phyloP scores from a whole-genome alignment of 2,329 filamentous ascomycete genomes.

The Metarhizium robertsii region DNA sequence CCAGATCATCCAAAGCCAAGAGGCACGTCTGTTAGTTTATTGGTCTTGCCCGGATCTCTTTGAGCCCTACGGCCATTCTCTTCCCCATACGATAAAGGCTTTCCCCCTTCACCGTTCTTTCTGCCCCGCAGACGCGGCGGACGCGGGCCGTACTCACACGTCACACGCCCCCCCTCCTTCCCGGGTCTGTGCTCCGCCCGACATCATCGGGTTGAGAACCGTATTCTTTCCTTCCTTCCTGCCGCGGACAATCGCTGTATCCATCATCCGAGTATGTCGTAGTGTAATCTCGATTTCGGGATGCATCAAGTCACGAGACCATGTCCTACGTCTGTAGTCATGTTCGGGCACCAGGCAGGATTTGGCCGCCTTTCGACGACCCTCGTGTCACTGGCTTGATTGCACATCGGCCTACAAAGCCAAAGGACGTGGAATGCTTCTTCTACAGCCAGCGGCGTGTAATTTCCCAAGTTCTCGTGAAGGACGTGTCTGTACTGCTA shows the following conservation, averaged over 20 bases:
- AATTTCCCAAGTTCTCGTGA: background rate
- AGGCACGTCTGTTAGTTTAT: background rate
- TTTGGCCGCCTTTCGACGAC: too few relatives aligned
- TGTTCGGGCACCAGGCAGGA: too few relatives aligned
- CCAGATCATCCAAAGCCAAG: background rate
- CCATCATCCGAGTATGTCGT: too few relatives aligned
- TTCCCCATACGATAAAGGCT: background rate
- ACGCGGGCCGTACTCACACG: background rate
- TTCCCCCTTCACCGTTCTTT: slow-evolving; percentile 4
- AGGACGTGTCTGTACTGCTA: too few relatives aligned
- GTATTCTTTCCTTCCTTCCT: too few relatives aligned
- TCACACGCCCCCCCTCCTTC: background rate
- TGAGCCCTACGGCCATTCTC: background rate
- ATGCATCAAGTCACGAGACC: too few relatives aligned
- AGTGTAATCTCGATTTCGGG: too few relatives aligned
- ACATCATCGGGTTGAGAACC: too few relatives aligned
- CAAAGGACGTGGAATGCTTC: background rate
- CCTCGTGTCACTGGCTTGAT: background rate
- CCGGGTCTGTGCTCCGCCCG: background rate
- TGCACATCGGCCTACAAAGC: background rate
- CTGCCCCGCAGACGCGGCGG: background rate
- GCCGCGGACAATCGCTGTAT: too few relatives aligned
- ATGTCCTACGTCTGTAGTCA: too few relatives aligned
- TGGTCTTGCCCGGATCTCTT: background rate
- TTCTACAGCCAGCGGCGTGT: background rate